These are phyloP conservation scores for Magnusiomyces fungicola DNA, from an alignment of 1,139 yeast genomes.

Conservation along the genomic window DNA sequence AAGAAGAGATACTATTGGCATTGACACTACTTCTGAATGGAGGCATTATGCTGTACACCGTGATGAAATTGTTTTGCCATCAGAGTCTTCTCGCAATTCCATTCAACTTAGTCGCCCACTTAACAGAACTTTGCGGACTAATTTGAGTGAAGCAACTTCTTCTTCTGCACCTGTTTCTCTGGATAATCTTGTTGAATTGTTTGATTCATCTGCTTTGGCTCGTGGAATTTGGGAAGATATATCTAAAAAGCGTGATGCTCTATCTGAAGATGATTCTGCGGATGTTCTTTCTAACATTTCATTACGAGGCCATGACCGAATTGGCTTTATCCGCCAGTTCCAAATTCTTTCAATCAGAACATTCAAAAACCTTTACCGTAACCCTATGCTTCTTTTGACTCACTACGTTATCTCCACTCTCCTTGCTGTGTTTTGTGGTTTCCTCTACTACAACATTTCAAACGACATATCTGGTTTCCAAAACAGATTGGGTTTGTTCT, in stretches of 20 bases:
- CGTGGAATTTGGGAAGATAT: slow-evolving; percentile 47
- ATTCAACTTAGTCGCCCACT: not conserved
- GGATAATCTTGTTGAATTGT: slow-evolving; percentile 30
- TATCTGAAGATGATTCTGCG: slow-evolving; percentile 27
- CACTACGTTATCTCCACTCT: slow-evolving; percentile 72
- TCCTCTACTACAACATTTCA: slow-evolving; percentile 68
- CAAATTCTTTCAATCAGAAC: slow-evolving; percentile 72
- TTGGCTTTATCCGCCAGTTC: slow-evolving; percentile 57
- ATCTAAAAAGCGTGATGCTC: slow-evolving; percentile 17
- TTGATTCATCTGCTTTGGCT: slow-evolving; percentile 46
- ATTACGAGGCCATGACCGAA: slow-evolving; percentile 33
- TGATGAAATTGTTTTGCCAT: slow-evolving; percentile 42
- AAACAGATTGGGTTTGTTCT: slow-evolving; percentile 85
- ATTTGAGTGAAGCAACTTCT: not conserved
- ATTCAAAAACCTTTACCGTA: slow-evolving; percentile 84
- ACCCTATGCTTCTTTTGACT: slow-evolving; percentile 75
- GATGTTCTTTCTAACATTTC: slow-evolving; percentile 21
- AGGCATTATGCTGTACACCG: slow-evolving; percentile 82
- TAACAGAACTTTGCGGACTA: not conserved
- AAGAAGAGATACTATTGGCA: slow-evolving; percentile 17
- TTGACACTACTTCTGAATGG: slow-evolving; percentile 70
- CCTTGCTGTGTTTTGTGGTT: slow-evolving; percentile 80
- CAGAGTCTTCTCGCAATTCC: slow-evolving; percentile 1
- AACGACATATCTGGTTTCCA: slow-evolving; percentile 95
- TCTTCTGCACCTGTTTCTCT: slow-evolving; percentile 15